Evolutionary conservation across 2,329 filamentous ascomycete species (phyloP).

Genomic region (Fusarium hostae): DNA sequence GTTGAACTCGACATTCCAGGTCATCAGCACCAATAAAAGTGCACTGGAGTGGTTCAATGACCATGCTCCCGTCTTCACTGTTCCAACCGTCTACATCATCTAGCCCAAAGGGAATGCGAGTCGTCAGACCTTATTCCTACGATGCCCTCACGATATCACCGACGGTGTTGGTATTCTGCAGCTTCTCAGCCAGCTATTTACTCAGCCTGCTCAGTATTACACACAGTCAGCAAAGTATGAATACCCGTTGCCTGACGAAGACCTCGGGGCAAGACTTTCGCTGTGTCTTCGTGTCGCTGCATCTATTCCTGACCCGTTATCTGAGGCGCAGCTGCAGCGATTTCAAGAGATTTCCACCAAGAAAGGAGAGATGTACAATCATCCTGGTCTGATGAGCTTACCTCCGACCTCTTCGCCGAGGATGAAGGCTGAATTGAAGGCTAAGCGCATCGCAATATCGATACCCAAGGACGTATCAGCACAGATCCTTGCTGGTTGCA

Average conservation of each 20-base stretch:
- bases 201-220: background rate
- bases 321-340: background rate
- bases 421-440: rapidly evolving
- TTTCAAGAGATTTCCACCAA: background rate
- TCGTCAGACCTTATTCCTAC: background rate
- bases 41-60: background rate
- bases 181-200: background rate
- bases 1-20: background rate
- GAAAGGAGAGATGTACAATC: background rate
- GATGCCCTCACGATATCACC: background rate
- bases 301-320: background rate
- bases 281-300: background rate
- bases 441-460: background rate
- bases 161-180: background rate
- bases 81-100: background rate
- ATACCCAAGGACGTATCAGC: rapidly evolving
- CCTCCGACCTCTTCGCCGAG: background rate
- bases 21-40: rapidly evolving
- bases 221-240: rapidly evolving
- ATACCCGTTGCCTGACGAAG: background rate
- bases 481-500: background rate
- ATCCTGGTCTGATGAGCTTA: background rate
- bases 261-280: background rate
- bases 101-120: background rate
- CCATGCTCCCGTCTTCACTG: background rate